These are phyloP conservation scores for Vigna trinervia DNA, from an alignment of 306 rosid species.

Conservation along the genomic window DNA sequence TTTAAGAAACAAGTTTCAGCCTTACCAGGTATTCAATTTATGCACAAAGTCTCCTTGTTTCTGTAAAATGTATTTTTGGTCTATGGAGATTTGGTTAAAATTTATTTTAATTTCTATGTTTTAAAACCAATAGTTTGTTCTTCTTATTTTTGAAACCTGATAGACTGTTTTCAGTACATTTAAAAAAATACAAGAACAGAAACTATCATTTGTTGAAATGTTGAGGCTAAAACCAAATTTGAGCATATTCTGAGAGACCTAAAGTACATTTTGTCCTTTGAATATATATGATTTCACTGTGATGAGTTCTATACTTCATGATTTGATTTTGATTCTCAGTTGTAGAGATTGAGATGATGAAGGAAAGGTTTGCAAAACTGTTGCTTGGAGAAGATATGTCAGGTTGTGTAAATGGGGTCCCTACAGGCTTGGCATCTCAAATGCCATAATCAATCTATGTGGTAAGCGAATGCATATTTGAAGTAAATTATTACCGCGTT, in stretches of 20 bases:
- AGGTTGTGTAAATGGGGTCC: slow-evolving; percentile 93
- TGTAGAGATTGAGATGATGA: slow-evolving; percentile 85
- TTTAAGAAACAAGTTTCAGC: slow-evolving; percentile 56
- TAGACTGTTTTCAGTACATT: background rate
- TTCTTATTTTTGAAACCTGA: background rate
- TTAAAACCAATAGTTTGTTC: background rate
- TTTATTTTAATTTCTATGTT: background rate
- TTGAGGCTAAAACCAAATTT: background rate
- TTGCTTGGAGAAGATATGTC: slow-evolving; percentile 99
- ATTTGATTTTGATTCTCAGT: slow-evolving; percentile 48
- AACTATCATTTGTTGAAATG: background rate
- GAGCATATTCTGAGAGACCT: background rate
- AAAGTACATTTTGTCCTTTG: background rate
- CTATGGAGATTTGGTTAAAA: background rate
- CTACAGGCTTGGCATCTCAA: slow-evolving; percentile 84
- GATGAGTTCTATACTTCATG: background rate
- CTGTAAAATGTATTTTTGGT: background rate
- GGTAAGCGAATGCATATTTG: slow-evolving; percentile 56
- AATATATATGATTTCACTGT: background rate
- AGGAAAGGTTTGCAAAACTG: slow-evolving; percentile 90
- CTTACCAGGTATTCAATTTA: slow-evolving; percentile 61
- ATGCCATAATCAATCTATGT: slow-evolving; percentile 89
- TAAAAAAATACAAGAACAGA: background rate
- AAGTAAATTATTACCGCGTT: background rate
- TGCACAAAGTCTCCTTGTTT: background rate